These are phyloP conservation scores for Cordyceps fumosorosea DNA, from an alignment of 2,329 filamentous ascomycete species.

Conservation along the genomic window DNA sequence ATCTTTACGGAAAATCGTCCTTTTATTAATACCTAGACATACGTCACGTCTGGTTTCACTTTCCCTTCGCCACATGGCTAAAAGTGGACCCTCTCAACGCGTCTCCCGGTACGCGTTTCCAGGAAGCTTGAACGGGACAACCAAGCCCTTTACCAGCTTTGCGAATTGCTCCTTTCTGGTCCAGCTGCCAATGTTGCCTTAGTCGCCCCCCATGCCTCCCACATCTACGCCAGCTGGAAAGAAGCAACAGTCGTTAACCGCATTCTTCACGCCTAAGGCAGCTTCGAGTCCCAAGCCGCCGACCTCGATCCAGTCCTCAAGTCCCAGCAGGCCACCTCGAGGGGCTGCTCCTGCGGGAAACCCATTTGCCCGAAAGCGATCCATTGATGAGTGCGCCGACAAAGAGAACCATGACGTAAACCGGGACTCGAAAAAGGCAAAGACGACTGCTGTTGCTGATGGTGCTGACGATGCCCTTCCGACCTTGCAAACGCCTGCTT, in stretches of 20 bases:
- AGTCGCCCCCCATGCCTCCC: slow-evolving; percentile 25
- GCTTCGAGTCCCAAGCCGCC: slow-evolving; percentile 30
- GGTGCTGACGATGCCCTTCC: slow-evolving; percentile 28
- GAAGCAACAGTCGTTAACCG: slow-evolving; percentile 78
- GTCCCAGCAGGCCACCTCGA: slow-evolving; percentile 26
- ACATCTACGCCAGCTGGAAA: slow-evolving; percentile 40
- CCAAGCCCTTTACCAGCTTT: background rate
- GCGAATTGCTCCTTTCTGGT: background rate
- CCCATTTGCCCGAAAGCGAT: slow-evolving; percentile 33
- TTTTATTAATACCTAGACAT: too few relatives aligned
- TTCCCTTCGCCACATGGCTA: background rate
- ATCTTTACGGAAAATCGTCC: too few relatives aligned
- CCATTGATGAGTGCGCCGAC: slow-evolving; percentile 26
- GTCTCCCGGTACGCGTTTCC: slow-evolving; percentile 6
- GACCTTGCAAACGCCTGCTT: slow-evolving; percentile 23
- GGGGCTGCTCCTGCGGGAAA: slow-evolving; percentile 46
- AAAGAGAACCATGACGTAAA: slow-evolving; percentile 3
- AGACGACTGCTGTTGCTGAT: slow-evolving; percentile 38
- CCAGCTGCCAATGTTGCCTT: slow-evolving; percentile 2
- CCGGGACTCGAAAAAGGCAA: slow-evolving; percentile 14
- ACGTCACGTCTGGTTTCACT: background rate
- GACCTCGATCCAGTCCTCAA: slow-evolving; percentile 18
- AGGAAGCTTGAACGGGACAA: background rate
- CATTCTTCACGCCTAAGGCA: slow-evolving; percentile 68
- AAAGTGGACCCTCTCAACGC: slow-evolving; percentile 15